A percentile compares a stretch with the other conserved stretches of the same genome.
phyloP scores from a whole-genome alignment of 2,329 filamentous ascomycete species.

The Chaetomiaceae sp. region DNA sequence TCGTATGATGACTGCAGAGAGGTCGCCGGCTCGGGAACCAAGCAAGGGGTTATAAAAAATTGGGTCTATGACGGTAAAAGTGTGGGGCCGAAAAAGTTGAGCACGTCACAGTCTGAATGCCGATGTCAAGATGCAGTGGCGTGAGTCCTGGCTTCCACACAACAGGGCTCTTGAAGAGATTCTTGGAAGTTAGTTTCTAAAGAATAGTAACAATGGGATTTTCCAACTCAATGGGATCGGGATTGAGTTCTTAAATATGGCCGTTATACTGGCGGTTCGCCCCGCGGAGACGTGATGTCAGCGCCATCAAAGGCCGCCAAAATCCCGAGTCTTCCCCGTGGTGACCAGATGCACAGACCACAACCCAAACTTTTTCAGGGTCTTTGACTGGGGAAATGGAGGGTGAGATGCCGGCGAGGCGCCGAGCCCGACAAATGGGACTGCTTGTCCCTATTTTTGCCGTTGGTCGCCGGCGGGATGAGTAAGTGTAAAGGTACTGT shows the following conservation, averaged over 20 bases:
- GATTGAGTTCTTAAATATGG: neutral
- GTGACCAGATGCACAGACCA: slow-evolving; percentile 1
- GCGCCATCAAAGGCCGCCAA: neutral
- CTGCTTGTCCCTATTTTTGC: slow-evolving; percentile 7
- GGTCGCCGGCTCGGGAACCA: slow-evolving; percentile 7
- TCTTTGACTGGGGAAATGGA: neutral
- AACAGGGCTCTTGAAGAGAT: too few relatives aligned
- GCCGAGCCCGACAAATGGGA: slow-evolving; percentile 4
- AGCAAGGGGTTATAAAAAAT: neutral
- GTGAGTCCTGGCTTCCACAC: too few relatives aligned
- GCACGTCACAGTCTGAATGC: too few relatives aligned
- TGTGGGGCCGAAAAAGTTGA: neutral
- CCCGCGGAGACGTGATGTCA: slow-evolving; percentile 20
- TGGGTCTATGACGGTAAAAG: neutral
- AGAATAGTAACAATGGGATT: too few relatives aligned
- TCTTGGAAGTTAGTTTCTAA: too few relatives aligned
- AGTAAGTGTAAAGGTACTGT: too few relatives aligned
- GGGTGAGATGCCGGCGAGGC: slow-evolving; percentile 11
- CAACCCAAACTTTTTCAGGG: slow-evolving; percentile 1
- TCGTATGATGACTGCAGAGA: slow-evolving; percentile 15
- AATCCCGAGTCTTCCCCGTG: slow-evolving; percentile 21
- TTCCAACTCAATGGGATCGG: too few relatives aligned
- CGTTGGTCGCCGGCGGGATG: neutral
- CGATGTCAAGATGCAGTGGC: too few relatives aligned
- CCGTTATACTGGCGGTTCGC: neutral